These are phyloP conservation scores for Psidium guajava DNA, from an alignment of 345 rosid genomes.

Conservation along the genomic window DNA sequence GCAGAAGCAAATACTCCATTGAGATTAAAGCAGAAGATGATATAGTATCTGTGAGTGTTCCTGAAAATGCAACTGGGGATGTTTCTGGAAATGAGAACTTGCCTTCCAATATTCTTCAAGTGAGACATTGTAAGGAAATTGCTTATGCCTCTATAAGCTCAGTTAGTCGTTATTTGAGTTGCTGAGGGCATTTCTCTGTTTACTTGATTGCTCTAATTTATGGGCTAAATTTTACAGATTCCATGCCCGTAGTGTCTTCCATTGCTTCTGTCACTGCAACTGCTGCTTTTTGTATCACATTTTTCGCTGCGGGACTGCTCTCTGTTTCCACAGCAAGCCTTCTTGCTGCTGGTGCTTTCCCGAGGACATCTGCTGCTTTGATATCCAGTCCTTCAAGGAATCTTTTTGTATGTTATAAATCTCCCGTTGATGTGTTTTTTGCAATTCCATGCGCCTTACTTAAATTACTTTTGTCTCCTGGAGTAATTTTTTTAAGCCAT, in stretches of 20 bases:
- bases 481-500: background rate
- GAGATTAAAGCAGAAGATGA: slow-evolving; percentile 50
- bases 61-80: slow-evolving; percentile 74
- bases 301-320: slow-evolving; percentile 56
- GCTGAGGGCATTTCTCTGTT: background rate
- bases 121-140: slow-evolving; percentile 62
- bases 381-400: slow-evolving; percentile 62
- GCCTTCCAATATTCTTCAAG: slow-evolving; percentile 63
- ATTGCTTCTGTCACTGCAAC: slow-evolving; percentile 38
- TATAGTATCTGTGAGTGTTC: slow-evolving; percentile 41
- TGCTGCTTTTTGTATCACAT: slow-evolving; percentile 41
- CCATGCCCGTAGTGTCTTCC: slow-evolving; percentile 44
- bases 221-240: slow-evolving; percentile 33
- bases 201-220: background rate
- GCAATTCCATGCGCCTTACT: background rate
- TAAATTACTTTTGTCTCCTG: background rate
- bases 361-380: slow-evolving; percentile 40
- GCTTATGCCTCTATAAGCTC: background rate
- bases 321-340: slow-evolving; percentile 79
- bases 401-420: slow-evolving; percentile 52
- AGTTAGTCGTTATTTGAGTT: background rate
- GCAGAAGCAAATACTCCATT: slow-evolving; percentile 40
- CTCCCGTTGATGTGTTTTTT: background rate
- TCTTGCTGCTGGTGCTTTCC: slow-evolving; percentile 53
- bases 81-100: slow-evolving; percentile 78